A percentile compares a stretch with the other conserved stretches of the same genome.
Evolutionary conservation across 345 rosid species (phyloP).

Genomic region (Mallotus nudiflorus): DNA sequence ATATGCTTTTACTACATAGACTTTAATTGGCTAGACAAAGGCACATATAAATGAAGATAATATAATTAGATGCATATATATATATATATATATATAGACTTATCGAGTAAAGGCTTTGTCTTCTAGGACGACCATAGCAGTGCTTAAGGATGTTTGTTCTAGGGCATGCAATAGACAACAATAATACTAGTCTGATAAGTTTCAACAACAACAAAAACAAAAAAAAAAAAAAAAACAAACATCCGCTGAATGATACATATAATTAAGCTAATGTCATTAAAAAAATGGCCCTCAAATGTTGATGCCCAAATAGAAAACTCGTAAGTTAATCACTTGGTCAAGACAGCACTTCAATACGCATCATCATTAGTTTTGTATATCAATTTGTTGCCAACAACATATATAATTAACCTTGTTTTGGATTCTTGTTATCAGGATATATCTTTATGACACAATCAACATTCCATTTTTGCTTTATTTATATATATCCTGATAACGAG

Average conservation of each 20-base stretch:
- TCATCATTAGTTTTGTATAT: background rate
- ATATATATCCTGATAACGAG: too few relatives aligned
- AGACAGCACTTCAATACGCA: too few relatives aligned
- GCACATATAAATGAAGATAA: too few relatives aligned
- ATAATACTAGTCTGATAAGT: background rate
- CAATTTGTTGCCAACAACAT: constrained; percentile 16
- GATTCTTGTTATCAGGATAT: constrained; percentile 3
- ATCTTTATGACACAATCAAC: constrained; percentile 6
- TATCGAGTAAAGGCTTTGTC: background rate
- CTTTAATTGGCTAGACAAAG: too few relatives aligned
- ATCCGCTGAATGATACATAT: too few relatives aligned
- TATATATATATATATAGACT: too few relatives aligned
- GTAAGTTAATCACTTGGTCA: too few relatives aligned
- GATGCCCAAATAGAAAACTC: too few relatives aligned
- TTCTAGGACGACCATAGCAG: constrained; percentile 6
- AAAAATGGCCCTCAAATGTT: too few relatives aligned
- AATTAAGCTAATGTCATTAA: too few relatives aligned
- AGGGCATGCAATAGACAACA: constrained; percentile 11
- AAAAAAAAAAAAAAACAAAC: background rate
- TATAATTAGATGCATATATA: too few relatives aligned
- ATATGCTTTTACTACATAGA: background rate
- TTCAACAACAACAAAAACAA: background rate
- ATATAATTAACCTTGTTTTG: background rate
- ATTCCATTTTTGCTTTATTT: constrained; percentile 6
- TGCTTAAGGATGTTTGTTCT: constrained; percentile 1